Conservation (phyloP, 805 yeast genomes). For the Candida glaebosa region DNA sequence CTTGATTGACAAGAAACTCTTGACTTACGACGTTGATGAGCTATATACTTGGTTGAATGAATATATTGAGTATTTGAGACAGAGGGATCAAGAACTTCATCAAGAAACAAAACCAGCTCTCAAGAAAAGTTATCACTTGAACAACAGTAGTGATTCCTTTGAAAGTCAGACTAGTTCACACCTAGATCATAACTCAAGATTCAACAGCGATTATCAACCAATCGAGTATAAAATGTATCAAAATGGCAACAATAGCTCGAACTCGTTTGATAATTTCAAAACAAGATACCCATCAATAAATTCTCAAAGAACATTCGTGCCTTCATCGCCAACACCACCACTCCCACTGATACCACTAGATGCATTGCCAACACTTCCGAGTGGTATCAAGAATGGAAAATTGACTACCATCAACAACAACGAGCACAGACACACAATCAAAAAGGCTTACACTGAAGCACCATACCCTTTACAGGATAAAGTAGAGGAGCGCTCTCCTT, state of each 20-base stretch:
- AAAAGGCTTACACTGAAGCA: not conserved
- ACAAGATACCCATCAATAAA: slow-evolving; percentile 6
- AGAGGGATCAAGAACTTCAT: slow-evolving; percentile 19
- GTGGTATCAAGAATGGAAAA: not conserved
- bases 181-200: not conserved
- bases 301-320: not conserved
- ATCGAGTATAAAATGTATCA: slow-evolving; percentile 5
- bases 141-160: not conserved
- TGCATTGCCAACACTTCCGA: not conserved
- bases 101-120: not conserved
- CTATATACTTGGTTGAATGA: slow-evolving; percentile 37
- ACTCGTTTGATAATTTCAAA: slow-evolving; percentile 5
- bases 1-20: slow-evolving; percentile 24
- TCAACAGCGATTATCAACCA: slow-evolving; percentile 1
- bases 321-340: not conserved
- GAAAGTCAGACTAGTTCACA: not conserved
- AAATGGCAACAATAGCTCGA: slow-evolving; percentile 2
- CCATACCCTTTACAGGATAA: not conserved
- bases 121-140: not conserved
- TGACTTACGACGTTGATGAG: slow-evolving; percentile 33
- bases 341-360: not conserved
- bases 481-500: not conserved
- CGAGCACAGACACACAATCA: not conserved
- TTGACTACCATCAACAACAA: not conserved
- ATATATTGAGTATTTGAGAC: slow-evolving; percentile 34